Evolutionary conservation across 805 yeast genomes (phyloP).

Genomic region (Tetrapisispora arboricola): DNA sequence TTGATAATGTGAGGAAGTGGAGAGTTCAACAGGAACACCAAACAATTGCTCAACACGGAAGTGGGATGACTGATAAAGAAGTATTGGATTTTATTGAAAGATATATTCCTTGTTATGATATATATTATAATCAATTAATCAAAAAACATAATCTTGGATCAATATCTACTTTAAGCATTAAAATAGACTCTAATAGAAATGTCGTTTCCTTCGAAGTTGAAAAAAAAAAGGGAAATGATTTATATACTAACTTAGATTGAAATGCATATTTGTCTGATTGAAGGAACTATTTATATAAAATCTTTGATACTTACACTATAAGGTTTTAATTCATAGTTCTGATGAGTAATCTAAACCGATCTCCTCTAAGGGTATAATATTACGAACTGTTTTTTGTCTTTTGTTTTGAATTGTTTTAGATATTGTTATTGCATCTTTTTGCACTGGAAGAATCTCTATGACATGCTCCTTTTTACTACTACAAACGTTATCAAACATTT

Average conservation of each 20-base stretch:
- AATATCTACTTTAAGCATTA: constrained; percentile 24
- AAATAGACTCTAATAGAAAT: constrained; percentile 20
- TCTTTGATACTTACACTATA: no score
- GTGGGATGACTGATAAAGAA: constrained; percentile 71
- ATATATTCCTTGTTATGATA: constrained; percentile 75
- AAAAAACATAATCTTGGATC: constrained; percentile 24
- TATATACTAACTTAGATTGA: not conserved
- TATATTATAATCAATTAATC: constrained; percentile 46
- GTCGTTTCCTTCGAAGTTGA: constrained; percentile 28
- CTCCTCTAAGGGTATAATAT: constrained; percentile 27
- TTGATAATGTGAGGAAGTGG: constrained; percentile 62
- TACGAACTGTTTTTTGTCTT: constrained; percentile 8
- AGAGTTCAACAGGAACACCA: constrained; percentile 47
- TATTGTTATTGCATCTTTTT: constrained; percentile 8
- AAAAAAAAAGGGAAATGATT: not conserved
- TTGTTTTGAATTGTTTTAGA: constrained; percentile 6
- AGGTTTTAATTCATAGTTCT: constrained; percentile 3
- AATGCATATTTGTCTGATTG: no score
- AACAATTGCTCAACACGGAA: constrained; percentile 34
- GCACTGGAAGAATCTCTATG: not conserved
- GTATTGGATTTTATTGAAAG: constrained; percentile 65
- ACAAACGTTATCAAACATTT: constrained; percentile 1
- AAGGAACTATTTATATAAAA: not conserved
- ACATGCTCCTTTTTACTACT: not conserved
- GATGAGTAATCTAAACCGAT: constrained; percentile 6